Evolutionary conservation across 495 filamentous ascomycete genomes (phyloP).

Genomic region (Penicillium simplicissimum): DNA sequence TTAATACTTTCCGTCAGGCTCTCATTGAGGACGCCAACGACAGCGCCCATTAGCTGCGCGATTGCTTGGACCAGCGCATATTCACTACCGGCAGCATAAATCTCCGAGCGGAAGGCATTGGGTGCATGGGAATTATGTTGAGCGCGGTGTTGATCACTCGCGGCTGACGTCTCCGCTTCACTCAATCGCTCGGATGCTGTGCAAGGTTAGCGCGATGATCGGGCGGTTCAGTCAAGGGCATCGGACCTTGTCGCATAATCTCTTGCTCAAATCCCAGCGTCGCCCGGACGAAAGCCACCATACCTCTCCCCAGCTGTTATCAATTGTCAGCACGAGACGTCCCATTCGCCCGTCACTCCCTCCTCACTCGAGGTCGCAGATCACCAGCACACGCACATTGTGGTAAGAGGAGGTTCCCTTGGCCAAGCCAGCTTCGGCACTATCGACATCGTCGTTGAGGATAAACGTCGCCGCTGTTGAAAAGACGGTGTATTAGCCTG

Average conservation of each 20-base stretch:
- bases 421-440: conserved; percentile 72
- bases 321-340: conserved; percentile 13
- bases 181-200: conserved; percentile 69
- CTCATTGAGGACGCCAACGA: conserved; percentile 87
- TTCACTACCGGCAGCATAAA: conserved; percentile 83
- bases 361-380: conserved; percentile 10
- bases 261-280: conserved; percentile 92
- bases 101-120: conserved; percentile 54
- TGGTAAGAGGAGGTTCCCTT: conserved; percentile 87
- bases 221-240: conserved; percentile 1
- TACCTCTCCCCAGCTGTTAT: conserved; percentile 69
- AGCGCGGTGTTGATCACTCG: conserved; percentile 73
- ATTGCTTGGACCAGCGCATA: conserved; percentile 78
- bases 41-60: conserved; percentile 84
- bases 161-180: conserved; percentile 78
- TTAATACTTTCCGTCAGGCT: conserved; percentile 89
- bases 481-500: background rate
- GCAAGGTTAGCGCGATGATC: conserved; percentile 16
- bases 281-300: conserved; percentile 81
- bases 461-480: conserved; percentile 60
- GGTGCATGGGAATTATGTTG: conserved; percentile 51
- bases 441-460: conserved; percentile 92
- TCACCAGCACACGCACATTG: conserved; percentile 49
- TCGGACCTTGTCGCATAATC: conserved; percentile 78
- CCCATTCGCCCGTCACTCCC: background rate